phyloP scores from a whole-genome alignment of 768 basidiomycete genomes.

The Auricularia sp. region DNA sequence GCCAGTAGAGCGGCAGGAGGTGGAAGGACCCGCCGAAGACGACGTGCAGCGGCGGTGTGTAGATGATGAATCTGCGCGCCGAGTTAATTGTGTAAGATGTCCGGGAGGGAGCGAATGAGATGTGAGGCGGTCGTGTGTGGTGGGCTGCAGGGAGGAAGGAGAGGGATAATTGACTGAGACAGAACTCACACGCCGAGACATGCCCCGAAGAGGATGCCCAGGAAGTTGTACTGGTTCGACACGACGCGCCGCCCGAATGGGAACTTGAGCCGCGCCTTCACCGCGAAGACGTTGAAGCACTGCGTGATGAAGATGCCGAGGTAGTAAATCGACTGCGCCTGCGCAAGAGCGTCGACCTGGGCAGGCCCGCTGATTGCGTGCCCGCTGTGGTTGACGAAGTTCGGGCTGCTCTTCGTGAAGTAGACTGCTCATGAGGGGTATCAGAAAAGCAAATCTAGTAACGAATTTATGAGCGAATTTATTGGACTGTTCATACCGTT shows the following conservation, averaged over 20 bases:
- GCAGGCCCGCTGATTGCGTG: constrained; percentile 32
- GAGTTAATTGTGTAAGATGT: too few relatives aligned
- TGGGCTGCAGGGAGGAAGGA: too few relatives aligned
- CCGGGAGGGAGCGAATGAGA: too few relatives aligned
- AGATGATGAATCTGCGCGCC: constrained; percentile 14
- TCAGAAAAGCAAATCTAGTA: background rate
- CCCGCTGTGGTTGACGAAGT: constrained; percentile 48
- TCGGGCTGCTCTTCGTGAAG: constrained; percentile 38
- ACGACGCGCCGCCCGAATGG: constrained; percentile 53
- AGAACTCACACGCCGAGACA: constrained; percentile 54
- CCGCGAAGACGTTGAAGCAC: constrained; percentile 64
- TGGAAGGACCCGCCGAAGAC: constrained; percentile 55
- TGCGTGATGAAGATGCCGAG: constrained; percentile 59
- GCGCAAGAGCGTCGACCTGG: constrained; percentile 49
- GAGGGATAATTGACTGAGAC: too few relatives aligned
- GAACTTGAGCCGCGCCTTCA: constrained; percentile 51
- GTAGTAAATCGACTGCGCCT: constrained; percentile 60
- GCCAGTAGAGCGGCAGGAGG: constrained; percentile 57
- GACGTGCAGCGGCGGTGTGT: constrained; percentile 58
- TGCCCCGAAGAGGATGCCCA: constrained; percentile 51
- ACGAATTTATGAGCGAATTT: background rate
- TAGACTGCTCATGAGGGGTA: constrained; percentile 25
- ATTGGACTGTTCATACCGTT: constrained; percentile 4
- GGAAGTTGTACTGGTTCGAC: constrained; percentile 55
- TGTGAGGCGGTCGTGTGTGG: too few relatives aligned